Conservation (phyloP, 2,329 filamentous ascomycete species). For the Trichoderma koningiopsis region DNA sequence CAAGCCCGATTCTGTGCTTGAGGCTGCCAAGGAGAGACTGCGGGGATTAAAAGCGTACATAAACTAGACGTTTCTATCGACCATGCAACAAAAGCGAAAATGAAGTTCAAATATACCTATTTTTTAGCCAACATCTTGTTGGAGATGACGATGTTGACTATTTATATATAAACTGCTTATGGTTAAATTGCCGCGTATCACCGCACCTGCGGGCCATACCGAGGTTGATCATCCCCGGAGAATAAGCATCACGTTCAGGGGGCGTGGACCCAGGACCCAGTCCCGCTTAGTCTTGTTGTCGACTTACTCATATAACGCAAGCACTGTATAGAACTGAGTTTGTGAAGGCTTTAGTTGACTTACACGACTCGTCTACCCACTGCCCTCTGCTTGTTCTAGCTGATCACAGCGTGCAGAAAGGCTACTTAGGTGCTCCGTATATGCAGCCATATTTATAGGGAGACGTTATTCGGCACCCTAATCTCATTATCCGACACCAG, state of each 20-base stretch:
- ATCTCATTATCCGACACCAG: no score
- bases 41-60: constrained; percentile 9
- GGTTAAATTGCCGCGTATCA: not conserved
- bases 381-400: not conserved
- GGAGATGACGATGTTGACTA: not conserved
- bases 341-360: not conserved
- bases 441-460: not conserved
- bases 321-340: not conserved
- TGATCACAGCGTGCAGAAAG: not conserved
- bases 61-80: not conserved
- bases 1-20: constrained; percentile 2
- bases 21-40: constrained; percentile 13
- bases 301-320: not conserved
- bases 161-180: not conserved
- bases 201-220: not conserved
- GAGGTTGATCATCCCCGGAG: not conserved
- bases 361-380: not conserved
- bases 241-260: not conserved
- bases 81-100: not conserved
- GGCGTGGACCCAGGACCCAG: not conserved
- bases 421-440: not conserved
- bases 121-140: not conserved
- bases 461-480: no score
- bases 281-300: not conserved
- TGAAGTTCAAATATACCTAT: not conserved